These are phyloP conservation scores for Podila clonocystis DNA, from an alignment of 192 early-diverging fungal genomes.

Conservation along the genomic window DNA sequence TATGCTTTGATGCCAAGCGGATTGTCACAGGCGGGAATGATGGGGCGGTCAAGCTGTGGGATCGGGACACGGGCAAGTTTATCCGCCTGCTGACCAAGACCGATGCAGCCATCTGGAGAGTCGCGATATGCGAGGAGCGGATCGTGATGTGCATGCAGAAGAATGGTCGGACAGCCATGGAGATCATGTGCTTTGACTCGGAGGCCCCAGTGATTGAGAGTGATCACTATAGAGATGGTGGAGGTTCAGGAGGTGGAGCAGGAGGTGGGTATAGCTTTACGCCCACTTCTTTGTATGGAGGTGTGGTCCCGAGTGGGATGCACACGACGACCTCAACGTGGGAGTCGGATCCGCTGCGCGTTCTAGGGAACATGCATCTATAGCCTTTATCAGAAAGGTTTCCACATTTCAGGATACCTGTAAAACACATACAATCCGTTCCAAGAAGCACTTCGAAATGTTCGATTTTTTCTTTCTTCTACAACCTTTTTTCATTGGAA, in stretches of 20 bases:
- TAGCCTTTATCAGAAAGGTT: no score
- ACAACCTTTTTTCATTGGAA: no score
- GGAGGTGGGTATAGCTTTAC: neutral
- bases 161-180: slow-evolving; percentile 72
- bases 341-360: no score
- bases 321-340: no score
- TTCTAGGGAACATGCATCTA: no score
- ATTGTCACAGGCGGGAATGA: slow-evolving; percentile 94
- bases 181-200: slow-evolving; percentile 75
- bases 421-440: no score
- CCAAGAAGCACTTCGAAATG: no score
- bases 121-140: slow-evolving; percentile 62
- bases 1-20: slow-evolving; percentile 92
- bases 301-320: no score
- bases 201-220: slow-evolving; percentile 30
- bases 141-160: slow-evolving; percentile 67
- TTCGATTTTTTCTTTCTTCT: no score
- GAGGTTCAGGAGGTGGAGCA: neutral
- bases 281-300: no score
- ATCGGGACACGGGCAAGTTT: slow-evolving; percentile 84
- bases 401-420: no score
- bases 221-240: neutral
- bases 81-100: slow-evolving; percentile 82
- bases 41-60: slow-evolving; percentile 95
- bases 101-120: slow-evolving; percentile 90